Base-by-base conservation (phyloP, 2,329 filamentous ascomycete genomes). In the Penicillium sp. region DNA sequence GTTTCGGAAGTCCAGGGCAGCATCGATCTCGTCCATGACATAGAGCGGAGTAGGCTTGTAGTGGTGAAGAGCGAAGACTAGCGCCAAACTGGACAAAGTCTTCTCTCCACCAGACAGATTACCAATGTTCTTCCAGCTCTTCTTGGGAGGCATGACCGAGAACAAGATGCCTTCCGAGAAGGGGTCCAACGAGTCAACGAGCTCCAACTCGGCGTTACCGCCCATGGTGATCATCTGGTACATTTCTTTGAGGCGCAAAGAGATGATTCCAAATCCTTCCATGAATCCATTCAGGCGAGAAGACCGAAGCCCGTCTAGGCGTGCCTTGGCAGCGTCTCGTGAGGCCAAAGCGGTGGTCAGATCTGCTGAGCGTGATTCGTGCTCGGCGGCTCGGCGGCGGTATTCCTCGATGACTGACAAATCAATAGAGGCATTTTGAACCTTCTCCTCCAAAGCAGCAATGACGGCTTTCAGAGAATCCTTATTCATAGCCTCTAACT, bases 201-300 rank as follows among this genome's bases (percentile, higher is more conserved):
- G 86, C 74, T 99, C 95, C 13, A 99, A 84, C 77, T 99, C 94
- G 0, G 94, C 94, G 68, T 99, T 99, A 54, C 94, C 94, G 59
- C 94, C 94, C 92, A 99, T 97, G 22, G 94, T 99, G 73, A 99
- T 99, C 92, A 99, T 97, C 73, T 99, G 94, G 78, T 99, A 99
- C 94, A 99, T 99, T 71, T 99, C 94, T 79, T 99, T 99, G 44
- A 99, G 82, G 1, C 93, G 89, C 24, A 97, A 81, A 1, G 93
- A 97, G 74, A 99, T 99, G 60, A 86, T 89, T 68, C 88, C 89
- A 79, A 99, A 97, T 38, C 95, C 94, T 71, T 95, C 91, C 92
- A 97, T 97, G 82, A 99, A 99, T 35, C 94, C 93, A 66, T 97
- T 93, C 8, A 97, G 81, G 31, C 94, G 90, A 48, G 96, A 81